Base-by-base conservation (phyloP, 768 basidiomycete species). In the Auricularia sp. region DNA sequence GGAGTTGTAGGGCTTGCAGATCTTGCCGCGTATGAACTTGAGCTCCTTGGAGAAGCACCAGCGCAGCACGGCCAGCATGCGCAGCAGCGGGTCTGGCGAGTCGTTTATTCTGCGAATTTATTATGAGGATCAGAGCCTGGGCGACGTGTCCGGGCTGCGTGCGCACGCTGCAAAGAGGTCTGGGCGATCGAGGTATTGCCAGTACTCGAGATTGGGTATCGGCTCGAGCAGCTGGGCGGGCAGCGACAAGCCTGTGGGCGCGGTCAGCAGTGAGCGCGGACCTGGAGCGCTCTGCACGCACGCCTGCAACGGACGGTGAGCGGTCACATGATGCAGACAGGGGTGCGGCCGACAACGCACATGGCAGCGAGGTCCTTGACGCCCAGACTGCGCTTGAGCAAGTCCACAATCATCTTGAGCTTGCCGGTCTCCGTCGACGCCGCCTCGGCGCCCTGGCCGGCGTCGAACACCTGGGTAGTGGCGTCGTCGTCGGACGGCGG, bases 361-460 rank as follows among this genome's bases (percentile, higher is more conserved):
- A 97, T 91, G 37, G 94, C 82, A 67, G 94, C 94, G 67, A 98
- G 92, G 73, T 97, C 95, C 77, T 95, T 94, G 54, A 96, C 93
- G 5, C 94, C 94, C 37, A 97, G 80, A 70, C 84, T 94, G 76
- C 89, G 92, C 80, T 93, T 94, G 68, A 95, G 85, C 64, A 98
- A 83, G 72, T 89, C 86, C 18, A 98, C 79, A 61, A 98, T 92
- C 87, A 95, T 94, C 83, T 90, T 94, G 66, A 97, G 80, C 81
- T 90, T 95, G 59, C 92, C 90, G 66, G 92, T 91, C 74, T 98
- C 95, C 37, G 90, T 59, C 34, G 56, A 73, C 1, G 73, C 71
- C 61, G 69, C 69, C 16, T 72, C 75, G 3, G 71, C 56, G 24
- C 16, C 56, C 16, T 14, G 11, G 6, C 14, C 34, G 4, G 29